Evolutionary conservation across 2,329 filamentous ascomycete species (phyloP), one percentile per base, ranked within the genome.

Genomic region (Esteya vermicola): DNA sequence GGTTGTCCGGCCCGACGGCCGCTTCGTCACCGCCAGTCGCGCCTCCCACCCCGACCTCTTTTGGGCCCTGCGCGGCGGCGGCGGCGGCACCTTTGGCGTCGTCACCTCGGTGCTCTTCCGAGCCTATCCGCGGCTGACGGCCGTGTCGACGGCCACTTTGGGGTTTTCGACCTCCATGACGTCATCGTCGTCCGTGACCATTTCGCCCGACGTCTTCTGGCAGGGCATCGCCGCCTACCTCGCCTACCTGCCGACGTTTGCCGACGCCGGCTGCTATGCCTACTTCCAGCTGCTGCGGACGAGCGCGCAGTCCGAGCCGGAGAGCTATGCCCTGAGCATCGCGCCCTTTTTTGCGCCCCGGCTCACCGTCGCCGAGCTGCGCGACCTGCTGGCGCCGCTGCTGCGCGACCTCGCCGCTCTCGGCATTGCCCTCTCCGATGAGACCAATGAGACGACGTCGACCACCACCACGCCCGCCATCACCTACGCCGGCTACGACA

Each of bases 11-110:
- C 58, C 65, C 10, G 58, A 61, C 43, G 68, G 68, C 13, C 47
- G 53, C 5, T 57, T 64, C 19, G 51, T 68, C 4, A 61, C 63
- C 31, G 63, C 58, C 27, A 62, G 55, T 35, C 50, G 52, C 26
- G 55, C 52, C 12, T 47, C 54, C 22, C 58, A 71, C 41, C 37
- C 55, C 1, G 67, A 71, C 33, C 54, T 72, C 3, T 71, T 63
- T 52, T 70, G 63, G 60, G 67, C 66, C 4, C 54, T 71, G 23
- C 54, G 62, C 13, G 67, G 67, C 19, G 67, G 60, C 10, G 65
- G 64, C 21, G 56, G 57, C 13, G 43, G 54, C 42, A 62, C 59
- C 1, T 62, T 53, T 43, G 59, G 59, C 13, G 51, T 63, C 2
- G 58, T 62, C 14, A 56, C 52, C 8, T 58, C 48, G 10, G 25